Conservation (phyloP, 176 grass and related monocot genomes). For the Ampelocalamus luodianensis region DNA sequence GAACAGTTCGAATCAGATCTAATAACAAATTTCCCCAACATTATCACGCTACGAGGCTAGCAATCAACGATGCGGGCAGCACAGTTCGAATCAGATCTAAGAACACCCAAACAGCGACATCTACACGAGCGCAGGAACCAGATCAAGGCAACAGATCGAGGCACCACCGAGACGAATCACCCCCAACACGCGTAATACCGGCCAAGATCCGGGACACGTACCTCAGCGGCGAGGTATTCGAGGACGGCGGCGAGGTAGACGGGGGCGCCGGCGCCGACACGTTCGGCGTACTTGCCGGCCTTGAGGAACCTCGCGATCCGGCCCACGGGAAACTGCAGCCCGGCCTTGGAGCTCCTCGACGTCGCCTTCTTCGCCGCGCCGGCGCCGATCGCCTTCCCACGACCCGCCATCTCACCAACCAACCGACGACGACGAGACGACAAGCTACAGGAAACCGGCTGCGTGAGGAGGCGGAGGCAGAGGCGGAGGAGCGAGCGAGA, state of each 20-base stretch:
- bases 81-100: not conserved
- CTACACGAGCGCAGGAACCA: not conserved
- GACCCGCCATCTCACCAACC: slow-evolving; percentile 60
- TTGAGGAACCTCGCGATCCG: slow-evolving; percentile 92
- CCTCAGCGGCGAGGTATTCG: slow-evolving; percentile 80
- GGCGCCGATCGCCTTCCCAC: slow-evolving; percentile 86
- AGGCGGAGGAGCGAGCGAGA: not conserved
- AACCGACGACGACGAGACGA: not conserved
- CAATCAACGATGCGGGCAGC: not conserved
- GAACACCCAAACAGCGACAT: not conserved
- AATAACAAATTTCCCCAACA: rapidly evolving
- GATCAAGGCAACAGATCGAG: not conserved
- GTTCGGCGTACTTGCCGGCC: slow-evolving; percentile 81
- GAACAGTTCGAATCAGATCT: too few relatives aligned
- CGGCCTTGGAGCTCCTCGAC: slow-evolving; percentile 93
- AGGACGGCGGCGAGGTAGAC: slow-evolving; percentile 78
- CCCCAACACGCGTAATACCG: slow-evolving; percentile 20
- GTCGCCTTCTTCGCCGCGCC: slow-evolving; percentile 82
- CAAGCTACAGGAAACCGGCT: not conserved
- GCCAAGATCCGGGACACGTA: slow-evolving; percentile 19
- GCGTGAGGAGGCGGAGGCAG: not conserved
- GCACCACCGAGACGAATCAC: slow-evolving; percentile 25
- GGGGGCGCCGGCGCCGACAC: slow-evolving; percentile 67
- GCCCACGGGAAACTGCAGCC: slow-evolving; percentile 88
- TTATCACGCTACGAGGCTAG: rapidly evolving